phyloP scores from a whole-genome alignment of 2,329 filamentous ascomycete genomes.

The Hortaea sp. region DNA sequence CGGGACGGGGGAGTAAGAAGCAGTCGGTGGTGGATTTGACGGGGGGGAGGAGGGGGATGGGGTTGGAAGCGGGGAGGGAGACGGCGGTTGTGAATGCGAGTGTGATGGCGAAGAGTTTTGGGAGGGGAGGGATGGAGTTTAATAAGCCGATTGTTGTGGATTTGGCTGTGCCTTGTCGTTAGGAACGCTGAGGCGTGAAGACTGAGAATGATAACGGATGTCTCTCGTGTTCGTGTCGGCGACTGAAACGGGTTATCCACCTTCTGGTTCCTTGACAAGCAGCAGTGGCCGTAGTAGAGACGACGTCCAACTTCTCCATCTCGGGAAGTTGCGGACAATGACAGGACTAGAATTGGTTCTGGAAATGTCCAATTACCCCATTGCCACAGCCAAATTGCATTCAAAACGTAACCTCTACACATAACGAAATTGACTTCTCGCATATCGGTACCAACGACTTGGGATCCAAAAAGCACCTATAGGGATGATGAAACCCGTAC shows the following conservation, averaged over 20 bases:
- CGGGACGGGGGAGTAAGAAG: slow-evolving; percentile 48
- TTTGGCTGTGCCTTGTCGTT: slow-evolving; percentile 28
- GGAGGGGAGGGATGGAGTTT: slow-evolving; percentile 45
- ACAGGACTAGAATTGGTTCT: background rate
- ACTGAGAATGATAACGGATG: background rate
- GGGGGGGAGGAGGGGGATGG: slow-evolving; percentile 25
- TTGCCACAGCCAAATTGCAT: too few species aligned
- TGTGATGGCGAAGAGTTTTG: slow-evolving; percentile 56
- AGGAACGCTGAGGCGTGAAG: background rate
- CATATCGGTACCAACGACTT: too few species aligned
- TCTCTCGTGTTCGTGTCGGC: too few species aligned
- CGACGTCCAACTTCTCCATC: background rate
- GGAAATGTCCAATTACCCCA: too few species aligned
- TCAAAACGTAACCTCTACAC: too few species aligned
- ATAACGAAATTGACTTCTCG: too few species aligned
- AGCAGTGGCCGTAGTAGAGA: too few species aligned
- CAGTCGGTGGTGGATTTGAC: slow-evolving; percentile 55
- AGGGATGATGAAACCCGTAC: too few species aligned
- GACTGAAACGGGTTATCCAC: too few species aligned
- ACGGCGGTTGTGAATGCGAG: slow-evolving; percentile 75
- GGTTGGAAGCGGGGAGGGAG: slow-evolving; percentile 40
- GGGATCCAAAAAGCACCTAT: too few species aligned
- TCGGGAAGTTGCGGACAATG: background rate
- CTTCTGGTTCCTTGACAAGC: too few species aligned
- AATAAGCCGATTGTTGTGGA: slow-evolving; percentile 81